Percentiles rank a stretch among this genome's conserved stretches.
Evolutionary conservation across 1,284 basidiomycete genomes (phyloP).

Genomic region (Sporisorium sorghi): DNA sequence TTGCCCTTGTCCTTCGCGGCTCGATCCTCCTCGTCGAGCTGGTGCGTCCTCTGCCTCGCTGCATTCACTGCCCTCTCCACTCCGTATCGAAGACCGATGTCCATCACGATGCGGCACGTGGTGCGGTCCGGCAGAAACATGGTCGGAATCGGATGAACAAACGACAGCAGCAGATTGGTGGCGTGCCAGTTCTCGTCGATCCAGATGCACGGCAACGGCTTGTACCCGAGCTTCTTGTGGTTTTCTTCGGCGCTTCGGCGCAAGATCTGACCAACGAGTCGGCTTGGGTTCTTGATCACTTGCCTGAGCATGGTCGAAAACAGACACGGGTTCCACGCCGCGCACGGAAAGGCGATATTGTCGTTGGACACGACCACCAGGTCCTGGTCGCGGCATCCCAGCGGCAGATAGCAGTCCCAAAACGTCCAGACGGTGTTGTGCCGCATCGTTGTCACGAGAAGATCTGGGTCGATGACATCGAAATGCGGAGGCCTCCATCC

Average conservation of each 20-base stretch:
- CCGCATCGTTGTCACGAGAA: constrained; percentile 26
- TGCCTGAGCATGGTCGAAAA: constrained; percentile 34
- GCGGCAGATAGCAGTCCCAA: constrained; percentile 50
- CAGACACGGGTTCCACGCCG: constrained; percentile 47
- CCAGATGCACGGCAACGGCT: constrained; percentile 30
- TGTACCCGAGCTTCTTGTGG: constrained; percentile 25
- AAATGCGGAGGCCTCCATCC: constrained; percentile 31
- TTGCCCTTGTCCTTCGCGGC: constrained; percentile 17
- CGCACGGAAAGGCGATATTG: constrained; percentile 43
- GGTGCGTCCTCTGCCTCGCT: constrained; percentile 21
- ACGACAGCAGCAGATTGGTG: constrained; percentile 44
- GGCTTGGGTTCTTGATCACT: constrained; percentile 28
- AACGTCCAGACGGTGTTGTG: constrained; percentile 48
- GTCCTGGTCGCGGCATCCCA: constrained; percentile 49
- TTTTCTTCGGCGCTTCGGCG: constrained; percentile 28
- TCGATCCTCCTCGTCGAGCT: constrained; percentile 36
- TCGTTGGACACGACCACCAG: constrained; percentile 44
- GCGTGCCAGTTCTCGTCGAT: constrained; percentile 48
- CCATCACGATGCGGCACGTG: constrained; percentile 31
- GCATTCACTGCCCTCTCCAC: constrained; percentile 22
- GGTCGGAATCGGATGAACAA: constrained; percentile 47
- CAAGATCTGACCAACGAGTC: constrained; percentile 18
- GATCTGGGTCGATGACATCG: constrained; percentile 36
- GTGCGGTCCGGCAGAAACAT: constrained; percentile 39
- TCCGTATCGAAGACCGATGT: constrained; percentile 31